Evolutionary conservation across 2,329 filamentous ascomycete species (phyloP), one percentile per base, ranked within the genome.

Genomic region (Emergomyces pasteurianus): DNA sequence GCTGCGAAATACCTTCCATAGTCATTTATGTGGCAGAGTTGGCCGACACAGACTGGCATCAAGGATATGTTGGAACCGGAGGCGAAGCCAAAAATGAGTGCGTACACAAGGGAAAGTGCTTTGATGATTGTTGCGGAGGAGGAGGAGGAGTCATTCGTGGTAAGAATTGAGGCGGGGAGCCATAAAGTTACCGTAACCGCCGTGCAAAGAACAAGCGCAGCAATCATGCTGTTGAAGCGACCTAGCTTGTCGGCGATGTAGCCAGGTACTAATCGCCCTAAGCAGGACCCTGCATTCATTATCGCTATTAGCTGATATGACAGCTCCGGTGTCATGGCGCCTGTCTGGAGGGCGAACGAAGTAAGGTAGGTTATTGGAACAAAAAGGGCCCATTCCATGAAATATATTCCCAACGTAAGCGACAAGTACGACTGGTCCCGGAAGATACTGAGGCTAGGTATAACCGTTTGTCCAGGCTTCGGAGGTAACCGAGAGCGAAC

Each of bases 381-480:
- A 69, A 88, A 82, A 64, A 87, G 84, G 73, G 80, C 81, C 40
- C 77, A 73, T 73, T 81, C 80, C 75, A 85, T 79, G 68, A 85
- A 69, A 71, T 84, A 85, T 58, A 77, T 73, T 31, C 70, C 79
- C 4, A 71, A 23, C 42, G 79, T 66, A 26, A 77, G 77, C 58
- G 80, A 69, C 16, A 71, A 54, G 69, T 79, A 78, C 28, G 70
- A 71, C 0, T 74, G 68, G 62, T 84, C 81, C 28, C 66, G 16
- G 58, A 85, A 74, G 9, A 77, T 75, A 1, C 67, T 65, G 14
- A 77, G 31, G 63, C 83, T 83, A 42, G 82, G 80, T 53, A 58
- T 63, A 12, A 83, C 38, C 21, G 75, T 67, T 61, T 83, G 75
- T 0, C 78, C 77, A 38, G 55, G 58, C 38, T 70, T 67, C 0